Conservation (phyloP, 305 asterid species). For the Fraxinus xanthoxyloides region DNA sequence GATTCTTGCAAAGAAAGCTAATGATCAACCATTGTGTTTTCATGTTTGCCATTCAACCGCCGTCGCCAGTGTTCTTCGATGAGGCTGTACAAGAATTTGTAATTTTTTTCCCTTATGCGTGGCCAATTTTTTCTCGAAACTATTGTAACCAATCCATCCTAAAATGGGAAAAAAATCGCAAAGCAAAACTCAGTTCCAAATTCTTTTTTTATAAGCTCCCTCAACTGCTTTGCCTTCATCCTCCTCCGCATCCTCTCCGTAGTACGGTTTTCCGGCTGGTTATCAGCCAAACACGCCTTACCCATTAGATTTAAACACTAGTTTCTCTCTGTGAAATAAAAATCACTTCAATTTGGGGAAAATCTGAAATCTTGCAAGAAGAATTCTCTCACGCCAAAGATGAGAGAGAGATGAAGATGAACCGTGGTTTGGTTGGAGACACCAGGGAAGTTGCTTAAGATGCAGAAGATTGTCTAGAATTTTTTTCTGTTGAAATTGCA, state of each 20-base stretch:
- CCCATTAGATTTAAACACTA: no score
- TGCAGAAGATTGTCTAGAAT: constrained; percentile 31
- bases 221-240: constrained; percentile 25
- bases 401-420: no score
- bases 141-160: constrained; percentile 22
- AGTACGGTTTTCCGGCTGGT: constrained; percentile 22
- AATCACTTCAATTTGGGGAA: no score
- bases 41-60: not conserved
- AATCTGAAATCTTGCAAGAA: no score
- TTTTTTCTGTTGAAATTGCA: constrained; percentile 20
- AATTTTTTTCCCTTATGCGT: not conserved
- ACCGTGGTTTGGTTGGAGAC: constrained; percentile 34
- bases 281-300: no score
- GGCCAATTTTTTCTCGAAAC: constrained; percentile 16
- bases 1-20: constrained; percentile 30
- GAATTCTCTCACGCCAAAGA: no score
- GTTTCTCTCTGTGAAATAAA: no score
- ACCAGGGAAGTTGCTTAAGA: constrained; percentile 45
- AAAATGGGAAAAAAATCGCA: constrained; percentile 26
- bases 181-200: constrained; percentile 6
- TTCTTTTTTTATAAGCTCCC: constrained; percentile 18
- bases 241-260: constrained; percentile 19
- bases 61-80: constrained; percentile 29
- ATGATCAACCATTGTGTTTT: constrained; percentile 31
- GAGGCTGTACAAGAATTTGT: constrained; percentile 24